A percentile compares a stretch with the other conserved stretches of the same genome.
Conservation (phyloP, 495 filamentous ascomycete genomes). For the Neurospora hispaniola region DNA sequence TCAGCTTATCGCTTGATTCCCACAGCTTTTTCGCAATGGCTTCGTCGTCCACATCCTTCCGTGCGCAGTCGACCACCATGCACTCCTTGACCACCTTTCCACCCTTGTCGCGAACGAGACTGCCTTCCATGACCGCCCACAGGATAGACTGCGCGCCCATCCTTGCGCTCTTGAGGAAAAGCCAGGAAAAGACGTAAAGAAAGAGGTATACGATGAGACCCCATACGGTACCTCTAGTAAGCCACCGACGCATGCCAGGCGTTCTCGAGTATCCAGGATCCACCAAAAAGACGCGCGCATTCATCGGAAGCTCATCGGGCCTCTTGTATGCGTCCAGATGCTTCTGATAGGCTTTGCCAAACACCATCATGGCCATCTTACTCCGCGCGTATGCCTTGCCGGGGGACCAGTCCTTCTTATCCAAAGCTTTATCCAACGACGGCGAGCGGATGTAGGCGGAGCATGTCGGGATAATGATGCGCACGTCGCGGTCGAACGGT, state of each 20-base stretch:
- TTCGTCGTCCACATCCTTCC: conserved; percentile 70
- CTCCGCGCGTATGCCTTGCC: conserved; percentile 63
- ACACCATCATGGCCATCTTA: conserved; percentile 82
- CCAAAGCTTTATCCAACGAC: conserved; percentile 38
- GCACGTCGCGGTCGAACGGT: conserved; percentile 84
- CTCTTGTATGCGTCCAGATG: conserved; percentile 72
- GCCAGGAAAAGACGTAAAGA: conserved; percentile 72
- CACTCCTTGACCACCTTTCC: conserved; percentile 85
- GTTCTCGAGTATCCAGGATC: conserved; percentile 81
- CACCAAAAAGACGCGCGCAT: conserved; percentile 68
- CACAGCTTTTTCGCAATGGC: conserved; percentile 71
- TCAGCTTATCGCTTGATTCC: conserved; percentile 76
- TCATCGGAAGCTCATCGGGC: conserved; percentile 71
- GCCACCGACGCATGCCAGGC: conserved; percentile 75
- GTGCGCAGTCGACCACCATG: conserved; percentile 55
- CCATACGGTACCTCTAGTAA: conserved; percentile 73
- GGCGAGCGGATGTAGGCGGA: conserved; percentile 69
- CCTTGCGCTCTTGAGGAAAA: conserved; percentile 71
- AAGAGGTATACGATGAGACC: conserved; percentile 71
- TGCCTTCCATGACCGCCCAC: conserved; percentile 71
- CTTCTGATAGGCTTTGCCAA: conserved; percentile 80
- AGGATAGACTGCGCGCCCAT: conserved; percentile 83
- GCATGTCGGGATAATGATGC: conserved; percentile 79
- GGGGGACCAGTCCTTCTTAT: conserved; percentile 40
- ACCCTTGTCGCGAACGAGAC: conserved; percentile 47